phyloP scores from a whole-genome alignment of 352 stramenopile genomes.

The Hyphochytrium catenoides region DNA sequence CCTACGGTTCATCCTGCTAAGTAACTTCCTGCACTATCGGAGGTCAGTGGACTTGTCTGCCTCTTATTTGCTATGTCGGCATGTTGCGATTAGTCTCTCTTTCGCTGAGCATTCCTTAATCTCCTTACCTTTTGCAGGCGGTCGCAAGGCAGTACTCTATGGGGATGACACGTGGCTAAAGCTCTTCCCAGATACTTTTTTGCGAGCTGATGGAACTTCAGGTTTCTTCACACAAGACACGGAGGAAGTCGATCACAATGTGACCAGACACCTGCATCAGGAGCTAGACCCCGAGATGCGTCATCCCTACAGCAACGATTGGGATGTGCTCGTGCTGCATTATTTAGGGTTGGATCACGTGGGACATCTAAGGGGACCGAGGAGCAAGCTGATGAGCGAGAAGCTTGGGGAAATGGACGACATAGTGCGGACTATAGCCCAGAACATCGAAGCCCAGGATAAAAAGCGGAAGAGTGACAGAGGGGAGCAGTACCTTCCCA shows the following conservation, averaged over 20 bases:
- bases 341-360: conserved; percentile 65
- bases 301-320: conserved; percentile 32
- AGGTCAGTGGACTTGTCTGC: too few relatives aligned
- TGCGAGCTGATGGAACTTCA: conserved; percentile 40
- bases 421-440: conserved; percentile 26
- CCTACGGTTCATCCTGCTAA: too few relatives aligned
- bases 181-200: conserved; percentile 42
- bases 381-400: conserved; percentile 35
- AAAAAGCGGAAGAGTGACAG: conserved; percentile 6
- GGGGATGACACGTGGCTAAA: conserved; percentile 70
- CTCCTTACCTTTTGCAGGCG: conserved; percentile 7
- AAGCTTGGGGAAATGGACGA: conserved; percentile 61
- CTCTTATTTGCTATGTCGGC: too few relatives aligned
- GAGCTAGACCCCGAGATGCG: conserved; percentile 46
- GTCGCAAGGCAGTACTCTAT: conserved; percentile 48
- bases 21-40: too few relatives aligned
- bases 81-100: too few relatives aligned
- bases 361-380: conserved; percentile 42
- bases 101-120: too few relatives aligned
- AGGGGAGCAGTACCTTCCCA: conserved; percentile 15
- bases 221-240: conserved; percentile 67
- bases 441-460: conserved; percentile 32
- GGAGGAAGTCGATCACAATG: conserved; percentile 53
- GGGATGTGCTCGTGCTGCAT: conserved; percentile 56
- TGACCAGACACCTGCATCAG: conserved; percentile 49